Base-by-base conservation (phyloP, 1,284 basidiomycete genomes). In the Apiotrichum sp. region DNA sequence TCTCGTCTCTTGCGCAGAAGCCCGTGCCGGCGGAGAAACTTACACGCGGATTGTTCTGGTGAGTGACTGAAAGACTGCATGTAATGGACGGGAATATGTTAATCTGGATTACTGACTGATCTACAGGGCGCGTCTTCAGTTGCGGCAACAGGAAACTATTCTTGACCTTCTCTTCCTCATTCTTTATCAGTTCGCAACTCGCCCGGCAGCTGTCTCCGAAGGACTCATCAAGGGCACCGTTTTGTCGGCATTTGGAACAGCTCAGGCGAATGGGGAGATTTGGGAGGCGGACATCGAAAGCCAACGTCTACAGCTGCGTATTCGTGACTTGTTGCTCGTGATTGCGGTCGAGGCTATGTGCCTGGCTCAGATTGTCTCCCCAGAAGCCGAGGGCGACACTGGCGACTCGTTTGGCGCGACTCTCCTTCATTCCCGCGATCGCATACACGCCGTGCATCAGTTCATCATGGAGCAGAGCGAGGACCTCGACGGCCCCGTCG, bases 91-190 rank as follows among this genome's bases (percentile, higher is more conserved):
- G 22, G 22, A 22, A 22, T 22, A 22, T 38, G 36, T 38, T 8
- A 38, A 7, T 7, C 36, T 14, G 10, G 36, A 38, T 38, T 13
- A 38, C 36, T 38, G 36, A 38, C 36, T 13, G 36, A 38, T 6
- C 31, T 22, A 7, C 48, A 73, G 71, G 70, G 64, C 69, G 7
- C 66, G 62, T 13, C 63, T 69, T 32, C 70, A 74, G 55, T 60
- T 74, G 6, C 65, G 65, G 3, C 55, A 67, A 11, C 72, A 74
- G 61, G 66, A 66, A 39, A 56, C 60, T 10, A 48, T 69, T n/a
- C 64, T 74, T 33, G 66, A 69, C 42, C 63, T 74, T 31, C 63
- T 74, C 32, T 72, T 74, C 57, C 60, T 66, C 39, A 52, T 66
- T 7, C 64, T 74, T 8, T 70, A 66, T 46, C 63, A 68, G 45